Conservation (phyloP, 352 stramenopile species). For the Thraustotheca clavata region DNA sequence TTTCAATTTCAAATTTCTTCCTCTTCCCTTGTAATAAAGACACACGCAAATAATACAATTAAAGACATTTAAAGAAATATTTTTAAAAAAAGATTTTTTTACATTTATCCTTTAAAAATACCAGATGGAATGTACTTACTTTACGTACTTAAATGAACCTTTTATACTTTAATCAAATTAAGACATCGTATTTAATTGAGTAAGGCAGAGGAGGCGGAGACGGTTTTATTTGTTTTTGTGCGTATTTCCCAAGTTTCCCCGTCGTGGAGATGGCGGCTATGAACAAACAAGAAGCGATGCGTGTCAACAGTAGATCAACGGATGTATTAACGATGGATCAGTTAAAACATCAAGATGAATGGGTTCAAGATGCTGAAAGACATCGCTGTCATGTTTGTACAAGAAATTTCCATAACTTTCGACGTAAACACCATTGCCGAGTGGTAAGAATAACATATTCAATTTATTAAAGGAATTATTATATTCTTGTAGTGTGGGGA, state of each 20-base stretch:
- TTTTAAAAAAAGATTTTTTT: too few relatives aligned
- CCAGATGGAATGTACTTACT: too few relatives aligned
- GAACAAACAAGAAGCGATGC: constrained; percentile 20
- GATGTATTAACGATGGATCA: constrained; percentile 85
- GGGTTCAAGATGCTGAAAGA: constrained; percentile 80
- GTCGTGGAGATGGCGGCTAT: constrained; percentile 30
- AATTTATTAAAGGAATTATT: neutral
- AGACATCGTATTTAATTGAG: too few relatives aligned
- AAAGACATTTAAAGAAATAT: too few relatives aligned
- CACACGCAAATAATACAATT: too few relatives aligned
- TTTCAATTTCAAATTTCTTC: too few relatives aligned
- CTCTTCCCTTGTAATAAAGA: too few relatives aligned
- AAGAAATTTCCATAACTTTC: constrained; percentile 82
- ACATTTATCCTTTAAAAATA: too few relatives aligned
- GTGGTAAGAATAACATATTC: constrained; percentile 38
- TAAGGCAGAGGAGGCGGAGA: neutral
- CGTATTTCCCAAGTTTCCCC: neutral
- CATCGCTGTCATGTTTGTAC: constrained; percentile 85
- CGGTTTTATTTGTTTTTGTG: constrained; percentile 11
- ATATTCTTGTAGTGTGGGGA: constrained; percentile 55
- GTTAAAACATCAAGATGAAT: constrained; percentile 81
- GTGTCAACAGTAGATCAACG: constrained; percentile 35
- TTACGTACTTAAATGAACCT: too few relatives aligned
- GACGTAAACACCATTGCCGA: constrained; percentile 84
- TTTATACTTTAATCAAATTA: too few relatives aligned